Evolutionary conservation across 2,329 filamentous ascomycete genomes (phyloP).

Genomic region (Cadophora sp.): DNA sequence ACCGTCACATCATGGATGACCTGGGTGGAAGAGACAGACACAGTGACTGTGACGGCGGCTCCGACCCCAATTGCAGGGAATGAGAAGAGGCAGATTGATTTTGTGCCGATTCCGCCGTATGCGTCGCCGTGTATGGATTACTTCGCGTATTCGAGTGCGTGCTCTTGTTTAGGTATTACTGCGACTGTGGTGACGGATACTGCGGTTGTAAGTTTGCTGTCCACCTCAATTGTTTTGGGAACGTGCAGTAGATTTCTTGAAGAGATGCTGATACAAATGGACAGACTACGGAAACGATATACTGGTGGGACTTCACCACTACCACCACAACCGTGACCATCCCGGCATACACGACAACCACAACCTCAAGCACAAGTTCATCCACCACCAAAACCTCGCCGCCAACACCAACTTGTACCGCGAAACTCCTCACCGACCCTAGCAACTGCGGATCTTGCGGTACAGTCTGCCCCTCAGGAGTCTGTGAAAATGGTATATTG

Average conservation of each 20-base stretch:
- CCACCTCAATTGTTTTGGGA: not conserved
- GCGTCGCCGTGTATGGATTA: slow-evolving; percentile 33
- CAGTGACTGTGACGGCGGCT: slow-evolving; percentile 12
- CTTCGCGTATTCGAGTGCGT: slow-evolving; percentile 36
- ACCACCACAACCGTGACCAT: slow-evolving; percentile 23
- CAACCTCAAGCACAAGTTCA: not conserved
- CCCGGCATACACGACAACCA: slow-evolving; percentile 20
- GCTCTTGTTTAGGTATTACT: slow-evolving; percentile 37
- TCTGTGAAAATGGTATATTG: slow-evolving; percentile 17
- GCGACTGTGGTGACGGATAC: slow-evolving; percentile 25
- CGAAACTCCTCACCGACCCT: slow-evolving; percentile 15
- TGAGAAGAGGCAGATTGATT: slow-evolving; percentile 15
- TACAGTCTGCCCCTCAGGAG: slow-evolving; percentile 8
- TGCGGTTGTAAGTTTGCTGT: slow-evolving; percentile 25
- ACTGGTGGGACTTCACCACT: slow-evolving; percentile 22
- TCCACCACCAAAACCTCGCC: slow-evolving; percentile 7
- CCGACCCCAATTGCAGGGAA: not conserved
- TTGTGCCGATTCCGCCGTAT: slow-evolving; percentile 35
- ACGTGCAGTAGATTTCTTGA: not conserved
- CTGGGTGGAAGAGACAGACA: slow-evolving; percentile 21
- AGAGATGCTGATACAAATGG: not conserved
- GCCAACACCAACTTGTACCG: slow-evolving; percentile 6
- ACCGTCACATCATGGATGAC: slow-evolving; percentile 10
- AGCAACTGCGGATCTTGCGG: slow-evolving; percentile 17
- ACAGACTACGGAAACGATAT: slow-evolving; percentile 4